phyloP scores from a whole-genome alignment of 768 basidiomycete species.

The Porphyrellus cyaneotinctus region DNA sequence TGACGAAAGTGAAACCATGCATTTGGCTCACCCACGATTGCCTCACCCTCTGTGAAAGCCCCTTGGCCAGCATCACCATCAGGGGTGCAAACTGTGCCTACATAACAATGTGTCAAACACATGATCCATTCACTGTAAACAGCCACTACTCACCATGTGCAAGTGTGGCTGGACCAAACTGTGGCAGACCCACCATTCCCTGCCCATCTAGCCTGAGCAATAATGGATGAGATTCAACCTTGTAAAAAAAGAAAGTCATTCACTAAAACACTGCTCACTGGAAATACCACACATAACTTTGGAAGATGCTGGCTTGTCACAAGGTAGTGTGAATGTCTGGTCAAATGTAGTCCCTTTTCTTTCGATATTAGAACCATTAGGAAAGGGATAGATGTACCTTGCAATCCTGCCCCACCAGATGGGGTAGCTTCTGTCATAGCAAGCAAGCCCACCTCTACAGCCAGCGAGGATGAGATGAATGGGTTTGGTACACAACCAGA shows the following conservation, averaged over 20 bases:
- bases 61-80: not conserved
- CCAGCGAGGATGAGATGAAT: no score
- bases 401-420: not conserved
- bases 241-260: not conserved
- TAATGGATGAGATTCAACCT: not conserved
- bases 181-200: not conserved
- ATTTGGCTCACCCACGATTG: not conserved
- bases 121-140: not conserved
- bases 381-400: not conserved
- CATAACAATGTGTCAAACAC: not conserved
- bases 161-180: not conserved
- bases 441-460: no score
- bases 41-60: not conserved
- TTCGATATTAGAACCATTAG: not conserved
- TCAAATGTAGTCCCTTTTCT: not conserved
- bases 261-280: not conserved
- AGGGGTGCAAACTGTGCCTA: not conserved
- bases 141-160: not conserved
- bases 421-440: no score
- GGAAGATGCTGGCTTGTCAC: not conserved
- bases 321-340: not conserved
- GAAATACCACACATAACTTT: no score
- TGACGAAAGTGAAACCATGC: not conserved
- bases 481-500: no score
- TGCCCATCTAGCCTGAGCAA: not conserved